phyloP scores from a whole-genome alignment of 2,329 filamentous ascomycete species.

The Talaromyces sp. region DNA sequence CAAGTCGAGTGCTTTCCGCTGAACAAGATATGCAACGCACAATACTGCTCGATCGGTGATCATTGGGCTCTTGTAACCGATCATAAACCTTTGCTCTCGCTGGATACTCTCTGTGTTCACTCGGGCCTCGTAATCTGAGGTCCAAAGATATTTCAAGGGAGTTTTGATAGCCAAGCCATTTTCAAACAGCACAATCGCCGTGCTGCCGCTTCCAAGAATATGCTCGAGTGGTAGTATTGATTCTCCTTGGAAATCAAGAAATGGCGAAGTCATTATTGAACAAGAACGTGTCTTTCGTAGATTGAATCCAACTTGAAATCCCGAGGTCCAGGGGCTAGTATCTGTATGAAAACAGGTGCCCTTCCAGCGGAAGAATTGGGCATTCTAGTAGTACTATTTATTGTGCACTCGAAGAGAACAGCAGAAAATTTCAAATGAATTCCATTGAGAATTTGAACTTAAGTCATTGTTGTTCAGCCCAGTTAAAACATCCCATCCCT shows the following conservation, averaged over 20 bases:
- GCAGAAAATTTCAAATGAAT: too few relatives aligned
- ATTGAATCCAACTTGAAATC: too few relatives aligned
- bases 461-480: too few relatives aligned
- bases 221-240: slow-evolving; percentile 7
- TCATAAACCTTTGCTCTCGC: slow-evolving; percentile 24
- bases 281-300: neutral
- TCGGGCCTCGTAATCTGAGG: slow-evolving; percentile 16
- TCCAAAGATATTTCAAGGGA: slow-evolving; percentile 17
- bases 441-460: too few relatives aligned
- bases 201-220: slow-evolving; percentile 15
- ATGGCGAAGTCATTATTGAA: slow-evolving; percentile 3
- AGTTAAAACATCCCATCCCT: too few relatives aligned
- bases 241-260: slow-evolving; percentile 11
- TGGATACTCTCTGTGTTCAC: slow-evolving; percentile 16
- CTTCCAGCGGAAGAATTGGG: too few relatives aligned
- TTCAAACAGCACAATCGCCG: slow-evolving; percentile 15
- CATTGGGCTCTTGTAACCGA: slow-evolving; percentile 7
- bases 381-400: too few relatives aligned
- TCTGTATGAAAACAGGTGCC: too few relatives aligned
- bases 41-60: slow-evolving; percentile 11
- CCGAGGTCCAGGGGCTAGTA: too few relatives aligned
- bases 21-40: slow-evolving; percentile 13
- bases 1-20: slow-evolving; percentile 16
- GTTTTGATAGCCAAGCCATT: slow-evolving; percentile 17
- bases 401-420: too few relatives aligned